These are phyloP conservation scores for Cornus controversa DNA, from an alignment of 148 eudicot species.

Conservation along the genomic window DNA sequence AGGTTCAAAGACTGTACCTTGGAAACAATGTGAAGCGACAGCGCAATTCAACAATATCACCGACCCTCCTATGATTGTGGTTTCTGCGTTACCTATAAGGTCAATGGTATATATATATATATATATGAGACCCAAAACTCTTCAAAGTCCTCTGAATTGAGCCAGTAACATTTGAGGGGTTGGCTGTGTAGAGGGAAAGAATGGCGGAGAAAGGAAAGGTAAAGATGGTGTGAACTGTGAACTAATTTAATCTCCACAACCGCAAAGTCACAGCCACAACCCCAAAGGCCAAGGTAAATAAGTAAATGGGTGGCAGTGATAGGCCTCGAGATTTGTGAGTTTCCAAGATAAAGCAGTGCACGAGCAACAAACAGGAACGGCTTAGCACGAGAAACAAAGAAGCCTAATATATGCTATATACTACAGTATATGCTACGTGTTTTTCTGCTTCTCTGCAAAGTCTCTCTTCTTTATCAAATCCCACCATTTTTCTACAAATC, in stretches of 20 bases:
- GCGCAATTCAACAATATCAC: slow-evolving; percentile 40
- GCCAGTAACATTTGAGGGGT: slow-evolving; percentile 11
- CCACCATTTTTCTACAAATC: background rate
- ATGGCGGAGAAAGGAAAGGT: slow-evolving; percentile 51
- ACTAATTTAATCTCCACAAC: background rate
- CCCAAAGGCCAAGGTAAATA: background rate
- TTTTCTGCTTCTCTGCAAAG: slow-evolving; percentile 5
- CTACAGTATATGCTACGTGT: background rate
- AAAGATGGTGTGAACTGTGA: slow-evolving; percentile 7
- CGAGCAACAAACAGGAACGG: slow-evolving; percentile 32
- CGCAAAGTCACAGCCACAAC: background rate
- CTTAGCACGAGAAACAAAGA: slow-evolving; percentile 8
- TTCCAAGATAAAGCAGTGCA: slow-evolving; percentile 23
- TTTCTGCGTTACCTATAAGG: slow-evolving; percentile 15
- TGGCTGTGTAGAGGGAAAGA: slow-evolving; percentile 24
- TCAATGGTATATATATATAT: background rate
- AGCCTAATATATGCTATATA: background rate
- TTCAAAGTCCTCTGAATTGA: slow-evolving; percentile 40
- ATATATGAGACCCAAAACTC: background rate
- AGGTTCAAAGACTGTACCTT: slow-evolving; percentile 38
- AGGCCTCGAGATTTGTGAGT: slow-evolving; percentile 22
- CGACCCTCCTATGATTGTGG: slow-evolving; percentile 71
- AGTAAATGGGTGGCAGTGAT: background rate
- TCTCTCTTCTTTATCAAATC: background rate
- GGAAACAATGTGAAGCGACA: slow-evolving; percentile 27